Evolutionary conservation across 2,329 filamentous ascomycete species (phyloP), one percentile per base, ranked within the genome.

Genomic region (Calonectria multiphialidica): DNA sequence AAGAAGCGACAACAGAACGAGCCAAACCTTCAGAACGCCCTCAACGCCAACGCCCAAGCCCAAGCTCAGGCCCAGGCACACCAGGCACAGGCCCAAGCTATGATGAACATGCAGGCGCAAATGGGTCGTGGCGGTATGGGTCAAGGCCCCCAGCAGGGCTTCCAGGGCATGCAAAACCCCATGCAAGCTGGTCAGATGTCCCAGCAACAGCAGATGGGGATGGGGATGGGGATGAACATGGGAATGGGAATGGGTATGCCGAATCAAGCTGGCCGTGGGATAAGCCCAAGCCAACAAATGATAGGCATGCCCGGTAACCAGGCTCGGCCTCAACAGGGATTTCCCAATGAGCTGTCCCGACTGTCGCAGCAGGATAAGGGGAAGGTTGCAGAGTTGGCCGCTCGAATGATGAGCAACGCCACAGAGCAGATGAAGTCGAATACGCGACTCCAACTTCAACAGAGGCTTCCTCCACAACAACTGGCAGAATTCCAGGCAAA

Each of bases 111-210:
- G 84, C 87, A 88, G 71, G 85, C 83, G 15, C 86, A 89, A 73
- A 87, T 90, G 83, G 85, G 86, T 45, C 86, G 89, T 42, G 86
- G 85, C 15, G 35, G 35, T 37, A 86, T 89, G 81, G 85, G 84
- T 0, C 88, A 88, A 76, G 85, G 83, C 8, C 82, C 83, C 2
- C 90, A 89, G 72, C 89, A 87, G 76, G 87, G 85, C 1, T 91
- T 92, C 70, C 90, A 90, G 72, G 87, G 89, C 59, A 84, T 91
- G 42, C 90, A 90, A 71, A 89, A 90, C 67, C 88, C 86, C 68
- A 90, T 91, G 88, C 90, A 91, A 76, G 82, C 86, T 5, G 86
- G 88, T 1, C 87, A 86, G 44, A 86, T 91, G 28, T 84, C 87
- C 12, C 89, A 89, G 70, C 82, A 83, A 53, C 78, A 81, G 23